Conservation (phyloP, 2,329 filamentous ascomycete genomes). For the Tolypocladium endophyticum region DNA sequence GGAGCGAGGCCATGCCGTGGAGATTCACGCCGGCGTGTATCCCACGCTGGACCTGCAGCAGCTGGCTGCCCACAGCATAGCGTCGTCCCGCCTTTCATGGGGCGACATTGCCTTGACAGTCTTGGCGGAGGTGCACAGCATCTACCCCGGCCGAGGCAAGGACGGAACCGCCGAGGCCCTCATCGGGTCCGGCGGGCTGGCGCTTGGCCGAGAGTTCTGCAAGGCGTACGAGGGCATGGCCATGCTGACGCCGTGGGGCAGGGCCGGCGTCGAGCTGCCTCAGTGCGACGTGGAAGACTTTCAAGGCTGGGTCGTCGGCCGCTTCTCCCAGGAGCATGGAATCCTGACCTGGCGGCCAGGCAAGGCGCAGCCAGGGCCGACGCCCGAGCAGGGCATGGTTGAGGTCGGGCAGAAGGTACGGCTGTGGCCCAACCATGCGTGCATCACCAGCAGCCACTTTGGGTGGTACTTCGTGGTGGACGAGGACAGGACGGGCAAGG, state of each 20-base stretch:
- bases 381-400: slow-evolving; percentile 18
- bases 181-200: slow-evolving; percentile 57
- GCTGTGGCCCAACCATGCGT: slow-evolving; percentile 74
- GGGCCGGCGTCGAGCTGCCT: slow-evolving; percentile 18
- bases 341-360: slow-evolving; percentile 47
- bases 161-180: slow-evolving; percentile 49
- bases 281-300: slow-evolving; percentile 21
- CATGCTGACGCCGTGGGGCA: slow-evolving; percentile 49
- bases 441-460: slow-evolving; percentile 62
- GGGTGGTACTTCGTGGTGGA: slow-evolving; percentile 68
- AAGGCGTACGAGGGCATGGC: slow-evolving; percentile 64
- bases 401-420: slow-evolving; percentile 56
- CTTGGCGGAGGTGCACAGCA: slow-evolving; percentile 59
- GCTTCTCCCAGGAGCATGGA: slow-evolving; percentile 71
- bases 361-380: slow-evolving; percentile 16
- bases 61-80: slow-evolving; percentile 55
- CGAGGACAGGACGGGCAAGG: slow-evolving; percentile 38
- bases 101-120: slow-evolving; percentile 56
- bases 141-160: slow-evolving; percentile 50
- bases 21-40: slow-evolving; percentile 70
- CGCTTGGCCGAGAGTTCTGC: slow-evolving; percentile 65
- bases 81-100: slow-evolving; percentile 31
- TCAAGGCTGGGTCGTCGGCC: slow-evolving; percentile 56
- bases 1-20: slow-evolving; percentile 36
- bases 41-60: slow-evolving; percentile 70